Percentiles rank a stretch among this genome's conserved stretches.
Conservation (phyloP, 1,139 yeast genomes). For the Blastobotrys serpentis region DNA sequence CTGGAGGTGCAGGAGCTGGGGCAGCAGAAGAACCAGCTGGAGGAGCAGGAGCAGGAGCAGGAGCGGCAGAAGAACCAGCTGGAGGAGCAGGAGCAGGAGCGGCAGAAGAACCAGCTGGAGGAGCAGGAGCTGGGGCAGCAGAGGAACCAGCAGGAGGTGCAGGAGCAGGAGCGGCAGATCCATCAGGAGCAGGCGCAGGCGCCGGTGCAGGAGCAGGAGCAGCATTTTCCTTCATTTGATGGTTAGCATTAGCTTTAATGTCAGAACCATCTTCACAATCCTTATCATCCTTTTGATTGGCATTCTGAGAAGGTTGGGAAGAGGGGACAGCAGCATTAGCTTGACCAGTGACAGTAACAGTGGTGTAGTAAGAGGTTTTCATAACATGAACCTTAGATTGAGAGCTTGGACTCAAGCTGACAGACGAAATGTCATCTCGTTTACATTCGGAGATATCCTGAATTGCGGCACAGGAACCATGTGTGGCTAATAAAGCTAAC, state of each 20-base stretch:
- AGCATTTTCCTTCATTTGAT: not conserved
- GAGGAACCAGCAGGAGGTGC: not conserved
- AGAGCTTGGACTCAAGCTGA: constrained; percentile 1
- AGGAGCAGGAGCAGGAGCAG: not conserved
- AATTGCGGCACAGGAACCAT: constrained; percentile 11
- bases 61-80: not conserved
- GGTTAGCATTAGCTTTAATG: not conserved
- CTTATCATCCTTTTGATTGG: too few relatives aligned
- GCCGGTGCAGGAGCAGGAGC: constrained; percentile 10
- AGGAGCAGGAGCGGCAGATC: constrained; percentile 1
- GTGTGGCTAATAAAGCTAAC: constrained; percentile 4
- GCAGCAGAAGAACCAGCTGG: not conserved
- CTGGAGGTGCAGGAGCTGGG: constrained; percentile 13
- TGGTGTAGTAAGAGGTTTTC: constrained; percentile 22
- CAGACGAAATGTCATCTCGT: constrained; percentile 4
- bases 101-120: constrained; percentile 12
- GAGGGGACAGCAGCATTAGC: constrained; percentile 19
- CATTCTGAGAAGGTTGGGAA: constrained; percentile 14
- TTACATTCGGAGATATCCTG: not conserved
- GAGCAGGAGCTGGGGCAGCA: constrained; percentile 10
- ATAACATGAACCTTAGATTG: not conserved
- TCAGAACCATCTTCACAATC: constrained; percentile 8
- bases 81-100: not conserved
- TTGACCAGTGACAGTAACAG: constrained; percentile 26
- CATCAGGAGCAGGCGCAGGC: constrained; percentile 11